Percentiles rank a stretch among this genome's conserved stretches.
Evolutionary conservation across 306 rosid genomes (phyloP).

Genomic region (Arachis hypogaea): DNA sequence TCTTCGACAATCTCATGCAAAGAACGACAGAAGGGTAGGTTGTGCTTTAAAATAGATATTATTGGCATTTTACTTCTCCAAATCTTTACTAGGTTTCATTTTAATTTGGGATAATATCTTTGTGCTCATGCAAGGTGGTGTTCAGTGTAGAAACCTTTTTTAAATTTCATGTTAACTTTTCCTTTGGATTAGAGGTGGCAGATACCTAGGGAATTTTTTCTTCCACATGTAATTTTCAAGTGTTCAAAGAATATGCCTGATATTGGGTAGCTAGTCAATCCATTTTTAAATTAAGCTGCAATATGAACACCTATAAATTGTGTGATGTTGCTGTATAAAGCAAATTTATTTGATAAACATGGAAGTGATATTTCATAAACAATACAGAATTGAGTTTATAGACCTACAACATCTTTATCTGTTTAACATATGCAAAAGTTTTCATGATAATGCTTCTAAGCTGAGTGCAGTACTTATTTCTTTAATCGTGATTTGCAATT

Average conservation of each 20-base stretch:
- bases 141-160: slow-evolving; percentile 6
- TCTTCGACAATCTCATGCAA: slow-evolving; percentile 61
- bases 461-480: slow-evolving; percentile 23
- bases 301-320: not conserved
- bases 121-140: slow-evolving; percentile 16
- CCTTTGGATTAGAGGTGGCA: slow-evolving; percentile 3
- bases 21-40: slow-evolving; percentile 58
- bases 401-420: slow-evolving; percentile 17
- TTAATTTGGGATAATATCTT: slow-evolving; percentile 13
- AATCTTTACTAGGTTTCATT: slow-evolving; percentile 19
- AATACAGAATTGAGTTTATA: not conserved
- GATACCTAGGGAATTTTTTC: slow-evolving; percentile 25
- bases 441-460: slow-evolving; percentile 9
- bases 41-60: slow-evolving; percentile 39
- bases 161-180: slow-evolving; percentile 27
- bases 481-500: slow-evolving; percentile 20
- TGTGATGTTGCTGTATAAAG: slow-evolving; percentile 14
- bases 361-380: not conserved
- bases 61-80: slow-evolving; percentile 42
- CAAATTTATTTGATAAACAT: not conserved
- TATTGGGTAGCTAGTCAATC: not conserved
- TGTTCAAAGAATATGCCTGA: not conserved
- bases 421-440: slow-evolving; percentile 7
- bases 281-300: not conserved
- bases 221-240: slow-evolving; percentile 5